Evolutionary conservation across 2,329 filamentous ascomycete species (phyloP), one percentile per base, ranked within the genome.

Genomic region (Aspergillus transmontanensis): DNA sequence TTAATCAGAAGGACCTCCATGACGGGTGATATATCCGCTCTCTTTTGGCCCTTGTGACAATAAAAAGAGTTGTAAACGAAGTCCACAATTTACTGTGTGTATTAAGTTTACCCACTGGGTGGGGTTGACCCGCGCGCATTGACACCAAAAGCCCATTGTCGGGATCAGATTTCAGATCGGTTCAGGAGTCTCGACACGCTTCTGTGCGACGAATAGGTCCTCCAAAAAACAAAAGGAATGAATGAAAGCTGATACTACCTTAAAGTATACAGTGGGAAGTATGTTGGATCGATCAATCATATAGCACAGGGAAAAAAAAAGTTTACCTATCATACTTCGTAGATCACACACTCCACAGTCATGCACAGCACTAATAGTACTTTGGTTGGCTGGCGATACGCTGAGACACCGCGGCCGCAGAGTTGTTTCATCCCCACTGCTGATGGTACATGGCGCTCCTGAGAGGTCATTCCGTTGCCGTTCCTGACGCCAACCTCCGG

Each of bases 361-460:
- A 36, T 55, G 51, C 51, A 55, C 30, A 26, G 39, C 39, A n/a
- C 39, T 41, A 41, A 39, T 34, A 39, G n/a, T 19, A 26, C 23
- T 48, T 48, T 28, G 36, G 32, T 55, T 21, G 23, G 36, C 30
- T 39, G 32, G 51, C 51, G 51, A 55, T 55, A 55, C 51, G 51
- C 43, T 46, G 59, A 61, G 59, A 61, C 59, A 59, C 41, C 28
- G 48, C 48, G 48, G 50, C 48, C 46, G 34, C 58, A 59, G 34
- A 41, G 28, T 58, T 65, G 67, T 69, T 68, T 69, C 66, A 69
- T 63, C 59, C 58, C 60, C 65, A 64, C 65, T 50, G 54, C 39
- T 62, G 60, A 63, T 62, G 57, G 66, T 64, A 66, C 53, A 62
- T 64, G 62, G 58, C 61, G 60, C 63, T 32, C 28, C 48, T 51